These are phyloP conservation scores for Myochromella boudieri DNA, from an alignment of 768 basidiomycete genomes.

Conservation along the genomic window DNA sequence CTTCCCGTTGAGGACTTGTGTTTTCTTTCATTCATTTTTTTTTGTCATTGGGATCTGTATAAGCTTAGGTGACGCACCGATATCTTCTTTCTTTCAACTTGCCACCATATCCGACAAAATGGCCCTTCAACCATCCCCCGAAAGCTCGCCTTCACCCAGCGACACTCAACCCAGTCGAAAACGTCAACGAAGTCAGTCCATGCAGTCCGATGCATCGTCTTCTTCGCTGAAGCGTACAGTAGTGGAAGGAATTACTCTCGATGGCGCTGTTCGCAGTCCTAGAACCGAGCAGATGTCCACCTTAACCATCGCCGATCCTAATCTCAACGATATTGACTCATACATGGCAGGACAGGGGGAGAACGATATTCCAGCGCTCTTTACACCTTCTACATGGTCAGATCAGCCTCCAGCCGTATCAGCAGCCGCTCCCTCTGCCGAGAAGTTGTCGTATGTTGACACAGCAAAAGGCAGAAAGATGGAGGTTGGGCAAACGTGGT, in stretches of 20 bases:
- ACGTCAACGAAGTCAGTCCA: conserved; percentile 73
- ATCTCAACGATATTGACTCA: conserved; percentile 64
- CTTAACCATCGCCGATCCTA: conserved; percentile 40
- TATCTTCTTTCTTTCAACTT: conserved; percentile 9
- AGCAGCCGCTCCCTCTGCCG: conserved; percentile 30
- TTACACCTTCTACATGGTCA: conserved; percentile 22
- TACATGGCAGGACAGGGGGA: conserved; percentile 66
- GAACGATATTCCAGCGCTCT: conserved; percentile 29
- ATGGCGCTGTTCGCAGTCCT: conserved; percentile 36
- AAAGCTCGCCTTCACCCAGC: conserved; percentile 43
- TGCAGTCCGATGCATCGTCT: conserved; percentile 69
- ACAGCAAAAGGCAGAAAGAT: conserved; percentile 47
- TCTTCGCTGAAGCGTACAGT: conserved; percentile 80
- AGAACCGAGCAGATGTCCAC: conserved; percentile 42
- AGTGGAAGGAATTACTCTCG: conserved; percentile 60
- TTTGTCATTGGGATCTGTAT: conserved; percentile 8
- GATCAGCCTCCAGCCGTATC: conserved; percentile 19
- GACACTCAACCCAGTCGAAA: conserved; percentile 50
- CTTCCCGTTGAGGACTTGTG: conserved; percentile 1
- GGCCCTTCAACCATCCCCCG: conserved; percentile 46
- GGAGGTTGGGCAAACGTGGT: conserved; percentile 75
- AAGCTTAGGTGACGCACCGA: conserved; percentile 13
- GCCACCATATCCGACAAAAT: conserved; percentile 29
- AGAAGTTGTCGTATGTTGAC: conserved; percentile 54
- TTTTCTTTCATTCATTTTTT: conserved; percentile 15